Conservation (phyloP, 352 stramenopile species). For the Phytophthora colocasiae region DNA sequence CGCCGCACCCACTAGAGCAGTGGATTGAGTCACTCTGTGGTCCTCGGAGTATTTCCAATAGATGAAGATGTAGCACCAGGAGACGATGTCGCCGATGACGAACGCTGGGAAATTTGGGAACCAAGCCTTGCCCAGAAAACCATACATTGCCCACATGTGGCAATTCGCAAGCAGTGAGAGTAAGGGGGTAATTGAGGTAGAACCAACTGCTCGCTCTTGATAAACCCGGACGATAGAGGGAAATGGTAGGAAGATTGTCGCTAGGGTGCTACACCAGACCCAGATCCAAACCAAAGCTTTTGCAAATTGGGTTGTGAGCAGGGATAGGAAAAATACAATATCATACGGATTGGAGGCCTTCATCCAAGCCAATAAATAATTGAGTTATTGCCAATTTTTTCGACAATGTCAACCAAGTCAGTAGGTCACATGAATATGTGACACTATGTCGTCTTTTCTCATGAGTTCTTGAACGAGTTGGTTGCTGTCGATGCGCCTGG, state of each 20-base stretch:
- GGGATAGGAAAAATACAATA: too few species aligned
- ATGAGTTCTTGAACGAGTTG: too few species aligned
- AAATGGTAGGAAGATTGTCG: neutral
- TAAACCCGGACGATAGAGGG: neutral
- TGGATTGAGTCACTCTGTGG: neutral
- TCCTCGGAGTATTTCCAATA: neutral
- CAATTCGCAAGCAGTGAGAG: neutral
- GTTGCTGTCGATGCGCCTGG: too few species aligned
- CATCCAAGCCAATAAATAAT: too few species aligned
- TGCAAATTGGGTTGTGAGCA: neutral
- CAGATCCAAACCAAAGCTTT: neutral
- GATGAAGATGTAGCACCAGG: neutral
- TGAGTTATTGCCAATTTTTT: too few species aligned
- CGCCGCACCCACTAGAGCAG: neutral
- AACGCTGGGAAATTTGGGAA: neutral
- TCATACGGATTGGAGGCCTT: too few species aligned
- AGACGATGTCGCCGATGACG: neutral
- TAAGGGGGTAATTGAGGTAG: neutral
- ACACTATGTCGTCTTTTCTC: too few species aligned
- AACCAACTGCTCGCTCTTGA: neutral
- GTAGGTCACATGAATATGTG: too few species aligned
- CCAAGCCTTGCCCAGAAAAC: neutral
- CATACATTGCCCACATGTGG: neutral
- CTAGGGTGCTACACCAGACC: conserved; percentile 1
- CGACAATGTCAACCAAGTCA: too few species aligned